These are phyloP conservation scores for Ballota nigra DNA, from an alignment of 257 asterid genomes.

Conservation along the genomic window DNA sequence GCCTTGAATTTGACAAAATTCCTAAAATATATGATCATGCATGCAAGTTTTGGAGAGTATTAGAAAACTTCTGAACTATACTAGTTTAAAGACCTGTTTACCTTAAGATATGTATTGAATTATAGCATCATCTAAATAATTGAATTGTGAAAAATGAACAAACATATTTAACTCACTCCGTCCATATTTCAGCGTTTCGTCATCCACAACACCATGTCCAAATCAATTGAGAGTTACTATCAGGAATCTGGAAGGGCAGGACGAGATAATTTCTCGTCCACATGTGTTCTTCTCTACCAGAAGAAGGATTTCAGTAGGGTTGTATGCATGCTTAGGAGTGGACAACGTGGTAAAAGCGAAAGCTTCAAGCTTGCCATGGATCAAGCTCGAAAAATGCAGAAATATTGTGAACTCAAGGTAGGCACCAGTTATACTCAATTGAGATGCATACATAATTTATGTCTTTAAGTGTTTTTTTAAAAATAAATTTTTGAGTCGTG, in stretches of 20 bases:
- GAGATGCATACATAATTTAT: neutral
- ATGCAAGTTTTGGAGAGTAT: neutral
- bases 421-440: conserved; percentile 40
- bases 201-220: conserved; percentile 89
- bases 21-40: neutral
- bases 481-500: conserved; percentile 13
- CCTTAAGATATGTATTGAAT: neutral
- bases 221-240: conserved; percentile 96
- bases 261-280: conserved; percentile 66
- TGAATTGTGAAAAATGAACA: neutral
- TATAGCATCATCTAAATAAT: conserved; percentile 8
- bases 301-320: conserved; percentile 94
- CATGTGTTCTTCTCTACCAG: conserved; percentile 75
- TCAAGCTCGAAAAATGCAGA: conserved; percentile 90
- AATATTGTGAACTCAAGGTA: conserved; percentile 90
- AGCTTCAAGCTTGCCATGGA: conserved; percentile 87
- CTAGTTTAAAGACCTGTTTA: neutral
- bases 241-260: conserved; percentile 99
- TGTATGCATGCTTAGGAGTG: conserved; percentile 92
- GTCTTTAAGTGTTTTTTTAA: neutral
- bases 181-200: conserved; percentile 74
- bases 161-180: neutral
- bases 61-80: neutral
- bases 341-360: conserved; percentile 53
- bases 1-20: too few species aligned